phyloP scores from a whole-genome alignment of 2,329 filamentous ascomycete species.

The Claviceps digitariae region DNA sequence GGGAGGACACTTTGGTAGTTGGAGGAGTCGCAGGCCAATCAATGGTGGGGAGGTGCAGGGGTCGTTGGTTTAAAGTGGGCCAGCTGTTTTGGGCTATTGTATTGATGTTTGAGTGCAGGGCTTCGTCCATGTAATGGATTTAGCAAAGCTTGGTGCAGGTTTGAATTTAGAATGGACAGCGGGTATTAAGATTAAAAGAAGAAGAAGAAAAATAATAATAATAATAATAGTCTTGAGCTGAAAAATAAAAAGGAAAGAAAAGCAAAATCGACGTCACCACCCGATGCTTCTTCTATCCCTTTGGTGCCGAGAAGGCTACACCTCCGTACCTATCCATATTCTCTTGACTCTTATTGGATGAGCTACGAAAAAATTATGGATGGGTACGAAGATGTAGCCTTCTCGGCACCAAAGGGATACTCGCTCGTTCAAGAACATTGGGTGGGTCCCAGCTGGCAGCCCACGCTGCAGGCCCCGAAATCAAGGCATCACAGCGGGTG shows the following conservation, averaged over 20 bases:
- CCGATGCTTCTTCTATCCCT: too few species aligned
- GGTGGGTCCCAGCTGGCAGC: background rate
- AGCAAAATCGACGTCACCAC: background rate
- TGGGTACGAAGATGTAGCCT: too few species aligned
- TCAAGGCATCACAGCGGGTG: conserved; percentile 2
- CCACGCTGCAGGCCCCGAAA: conserved; percentile 1
- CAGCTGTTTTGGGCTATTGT: background rate
- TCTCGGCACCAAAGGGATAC: too few species aligned
- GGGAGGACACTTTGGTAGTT: conserved; percentile 6
- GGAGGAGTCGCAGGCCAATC: conserved; percentile 1
- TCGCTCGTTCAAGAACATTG: background rate
- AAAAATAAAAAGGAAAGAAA: background rate
- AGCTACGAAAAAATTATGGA: too few species aligned
- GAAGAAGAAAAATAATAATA: too few species aligned
- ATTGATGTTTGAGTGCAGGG: background rate
- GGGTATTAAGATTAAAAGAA: too few species aligned
- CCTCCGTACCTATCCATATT: too few species aligned
- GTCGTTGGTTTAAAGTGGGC: background rate
- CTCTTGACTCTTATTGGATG: too few species aligned
- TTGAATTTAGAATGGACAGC: too few species aligned
- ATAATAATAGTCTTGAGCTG: too few species aligned
- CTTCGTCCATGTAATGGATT: background rate
- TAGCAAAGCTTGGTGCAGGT: too few species aligned
- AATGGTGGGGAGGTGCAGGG: conserved; percentile 1
- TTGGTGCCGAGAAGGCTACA: too few species aligned